Evolutionary conservation across 805 yeast genomes (phyloP), one percentile per base, ranked within the genome.

Genomic region (Priceomyces castillae): DNA sequence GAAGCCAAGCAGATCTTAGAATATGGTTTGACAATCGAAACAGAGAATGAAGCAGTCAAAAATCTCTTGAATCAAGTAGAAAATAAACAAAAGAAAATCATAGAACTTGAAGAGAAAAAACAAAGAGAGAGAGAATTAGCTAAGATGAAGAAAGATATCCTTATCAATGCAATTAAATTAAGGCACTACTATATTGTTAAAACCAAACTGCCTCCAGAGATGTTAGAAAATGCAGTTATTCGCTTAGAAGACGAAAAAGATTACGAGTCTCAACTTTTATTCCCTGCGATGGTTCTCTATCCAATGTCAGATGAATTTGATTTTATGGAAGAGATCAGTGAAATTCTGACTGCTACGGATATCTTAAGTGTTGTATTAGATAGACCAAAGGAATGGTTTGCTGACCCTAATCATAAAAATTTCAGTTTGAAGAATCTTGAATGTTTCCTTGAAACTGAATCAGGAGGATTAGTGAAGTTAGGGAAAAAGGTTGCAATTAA

Each of bases 291-390:
- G 69, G 69, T 88, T 3, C 62, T 90, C 44, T 92, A 89, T 53
- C 97, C 98, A 17, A 77, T 90, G 1, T 80, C 79, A 3, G 84
- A 85, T 60, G 94, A 88, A 59, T 86, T 89, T 52, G 97, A 92
- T 61, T 82, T 83, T 53, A 70, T 92, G 31, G 86, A 82, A 1
- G 83, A 82, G 47, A 76, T 85, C 4, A 80, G 92, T 46, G 97
- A 90, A 62, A 64, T 82, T 30, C 72, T 83, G 1, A 76, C 92
- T 0, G 80, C 92, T 0, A 56, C 62, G 3, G 94, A 86, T 30
- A 56, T 86, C 9, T 59, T 89, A 47, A 77, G 76, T 26, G 59
- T 78, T 47, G 75, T 90, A 2, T 52, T 70, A 44, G 74, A 81
- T 34, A 75, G 90, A 55, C 90, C 90, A 3, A 76, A 76, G 6